A percentile compares a stretch with the other conserved stretches of the same genome.
These are phyloP conservation scores for Zoysia matrella DNA, from an alignment of 202 grass and related monocot species.

Conservation along the genomic window DNA sequence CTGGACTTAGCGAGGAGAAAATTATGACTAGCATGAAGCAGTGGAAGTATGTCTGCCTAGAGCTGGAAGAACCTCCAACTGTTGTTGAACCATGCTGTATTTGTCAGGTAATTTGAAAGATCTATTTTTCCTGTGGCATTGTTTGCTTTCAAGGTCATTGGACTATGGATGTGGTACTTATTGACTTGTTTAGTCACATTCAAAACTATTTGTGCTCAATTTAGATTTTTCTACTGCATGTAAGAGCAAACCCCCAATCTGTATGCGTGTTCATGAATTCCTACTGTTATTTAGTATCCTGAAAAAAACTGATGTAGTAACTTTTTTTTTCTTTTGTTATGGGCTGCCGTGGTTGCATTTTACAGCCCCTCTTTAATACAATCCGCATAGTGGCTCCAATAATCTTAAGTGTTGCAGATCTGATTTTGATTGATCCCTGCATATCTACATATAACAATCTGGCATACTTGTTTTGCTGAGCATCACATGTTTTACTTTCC, in stretches of 20 bases:
- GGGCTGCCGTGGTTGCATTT: background rate
- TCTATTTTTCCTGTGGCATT: background rate
- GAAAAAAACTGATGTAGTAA: background rate
- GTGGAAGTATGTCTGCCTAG: constrained; percentile 45
- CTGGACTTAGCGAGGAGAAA: constrained; percentile 66
- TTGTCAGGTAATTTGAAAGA: constrained; percentile 60
- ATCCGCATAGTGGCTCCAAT: background rate
- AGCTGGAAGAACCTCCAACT: constrained; percentile 46
- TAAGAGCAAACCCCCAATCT: background rate
- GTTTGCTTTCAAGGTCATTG: background rate
- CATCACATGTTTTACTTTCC: background rate
- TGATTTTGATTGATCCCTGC: background rate
- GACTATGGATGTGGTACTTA: background rate
- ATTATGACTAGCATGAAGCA: constrained; percentile 56
- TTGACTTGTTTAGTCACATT: background rate
- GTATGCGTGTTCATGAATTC: no score
- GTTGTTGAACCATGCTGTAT: constrained; percentile 70
- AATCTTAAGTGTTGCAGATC: background rate
- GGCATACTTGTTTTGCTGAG: background rate
- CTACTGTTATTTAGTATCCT: background rate
- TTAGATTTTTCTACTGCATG: background rate
- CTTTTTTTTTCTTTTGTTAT: background rate
- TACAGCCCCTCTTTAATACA: background rate
- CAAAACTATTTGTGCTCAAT: background rate
- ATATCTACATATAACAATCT: background rate